Evolutionary conservation across 306 rosid species (phyloP).

Genomic region (Quercus glauca): DNA sequence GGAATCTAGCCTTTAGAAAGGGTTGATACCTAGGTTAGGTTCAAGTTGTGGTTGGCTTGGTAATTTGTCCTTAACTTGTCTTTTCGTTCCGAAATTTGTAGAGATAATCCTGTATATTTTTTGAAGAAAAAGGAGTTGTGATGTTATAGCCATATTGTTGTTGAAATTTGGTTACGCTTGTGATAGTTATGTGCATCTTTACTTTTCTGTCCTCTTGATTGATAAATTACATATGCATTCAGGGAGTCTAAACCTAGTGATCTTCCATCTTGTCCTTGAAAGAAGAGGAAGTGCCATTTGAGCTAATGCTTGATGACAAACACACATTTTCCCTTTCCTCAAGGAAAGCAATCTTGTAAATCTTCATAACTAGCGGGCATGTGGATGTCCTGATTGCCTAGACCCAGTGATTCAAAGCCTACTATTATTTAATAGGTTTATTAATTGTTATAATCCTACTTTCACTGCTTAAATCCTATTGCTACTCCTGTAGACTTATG

Average conservation of each 20-base stretch:
- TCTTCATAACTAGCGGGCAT: too few relatives aligned
- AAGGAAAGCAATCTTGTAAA: too few relatives aligned
- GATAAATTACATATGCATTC: too few relatives aligned
- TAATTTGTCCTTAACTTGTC: neutral
- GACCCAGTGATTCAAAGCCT: neutral
- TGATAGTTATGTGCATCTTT: too few relatives aligned
- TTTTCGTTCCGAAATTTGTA: neutral
- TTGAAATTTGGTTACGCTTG: neutral
- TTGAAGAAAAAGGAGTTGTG: neutral
- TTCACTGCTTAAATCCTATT: neutral
- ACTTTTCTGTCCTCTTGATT: too few relatives aligned
- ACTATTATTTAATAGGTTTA: neutral
- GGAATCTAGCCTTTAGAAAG: neutral
- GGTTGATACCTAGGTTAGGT: neutral
- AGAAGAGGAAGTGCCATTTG: neutral
- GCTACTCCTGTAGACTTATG: neutral
- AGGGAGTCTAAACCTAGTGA: too few relatives aligned
- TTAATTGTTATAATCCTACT: neutral
- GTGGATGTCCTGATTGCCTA: neutral
- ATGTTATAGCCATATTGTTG: neutral
- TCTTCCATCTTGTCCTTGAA: neutral
- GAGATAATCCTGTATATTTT: neutral
- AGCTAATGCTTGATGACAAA: too few relatives aligned
- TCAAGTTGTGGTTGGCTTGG: neutral
- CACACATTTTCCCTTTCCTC: too few relatives aligned